A percentile compares a stretch with the other conserved stretches of the same genome.
phyloP scores from a whole-genome alignment of 78 protist genomes.

The Pigoraptor vietnamica region DNA sequence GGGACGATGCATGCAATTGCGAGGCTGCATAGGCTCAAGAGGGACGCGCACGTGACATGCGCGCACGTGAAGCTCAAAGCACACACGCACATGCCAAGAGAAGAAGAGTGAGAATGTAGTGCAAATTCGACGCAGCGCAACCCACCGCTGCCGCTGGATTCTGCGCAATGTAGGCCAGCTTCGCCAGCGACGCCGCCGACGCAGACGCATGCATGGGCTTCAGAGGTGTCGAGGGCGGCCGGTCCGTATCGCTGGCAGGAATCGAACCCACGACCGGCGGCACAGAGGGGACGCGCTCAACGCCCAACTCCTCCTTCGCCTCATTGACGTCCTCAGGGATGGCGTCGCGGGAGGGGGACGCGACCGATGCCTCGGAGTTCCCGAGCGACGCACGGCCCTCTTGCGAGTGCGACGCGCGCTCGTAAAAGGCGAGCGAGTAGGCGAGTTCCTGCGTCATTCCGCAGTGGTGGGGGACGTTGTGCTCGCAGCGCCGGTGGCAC shows the following conservation, averaged over 20 bases:
- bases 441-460: constrained; percentile 6
- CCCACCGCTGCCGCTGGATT: neutral
- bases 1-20: no score
- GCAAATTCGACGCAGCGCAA: no score
- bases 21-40: no score
- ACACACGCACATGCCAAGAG: neutral
- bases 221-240: neutral
- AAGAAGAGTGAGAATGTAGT: no score
- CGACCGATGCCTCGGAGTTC: no score
- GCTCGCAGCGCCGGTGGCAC: constrained; percentile 15
- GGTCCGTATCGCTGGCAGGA: neutral
- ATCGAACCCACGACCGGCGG: neutral
- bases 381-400: neutral
- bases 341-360: no score
- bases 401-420: neutral
- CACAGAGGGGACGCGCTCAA: no score
- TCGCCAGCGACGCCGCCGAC: neutral
- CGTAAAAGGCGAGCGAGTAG: neutral
- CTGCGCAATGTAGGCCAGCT: neutral
- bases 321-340: no score
- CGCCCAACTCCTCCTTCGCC: no score
- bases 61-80: no score
- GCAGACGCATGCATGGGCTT: neutral
- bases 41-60: no score
- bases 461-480: neutral